Evolutionary conservation across 257 asterid genomes (phyloP).

Genomic region (Eustoma russellianum): DNA sequence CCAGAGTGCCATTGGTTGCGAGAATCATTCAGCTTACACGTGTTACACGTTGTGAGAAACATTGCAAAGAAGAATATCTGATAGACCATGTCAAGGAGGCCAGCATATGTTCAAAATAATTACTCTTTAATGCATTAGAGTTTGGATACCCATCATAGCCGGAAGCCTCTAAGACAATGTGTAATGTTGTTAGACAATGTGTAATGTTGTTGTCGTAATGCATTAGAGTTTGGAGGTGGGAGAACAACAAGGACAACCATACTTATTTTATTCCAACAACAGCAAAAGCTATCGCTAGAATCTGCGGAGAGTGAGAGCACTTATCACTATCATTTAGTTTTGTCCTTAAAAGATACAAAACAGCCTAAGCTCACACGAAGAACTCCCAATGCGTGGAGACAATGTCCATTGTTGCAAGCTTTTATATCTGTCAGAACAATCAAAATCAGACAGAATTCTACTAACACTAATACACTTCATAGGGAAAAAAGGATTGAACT

Average conservation of each 20-base stretch:
- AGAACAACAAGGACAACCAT: no score
- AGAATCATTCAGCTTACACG: slow-evolving; percentile 40
- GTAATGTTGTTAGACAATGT: no score
- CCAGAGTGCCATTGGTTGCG: slow-evolving; percentile 84
- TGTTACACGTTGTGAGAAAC: slow-evolving; percentile 56
- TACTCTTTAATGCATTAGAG: background rate
- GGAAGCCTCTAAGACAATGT: no score
- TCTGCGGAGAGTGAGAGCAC: no score
- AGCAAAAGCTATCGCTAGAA: no score
- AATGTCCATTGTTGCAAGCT: slow-evolving; percentile 60
- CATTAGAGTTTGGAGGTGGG: background rate
- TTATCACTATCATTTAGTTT: background rate
- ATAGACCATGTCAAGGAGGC: slow-evolving; percentile 35
- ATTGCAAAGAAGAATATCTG: slow-evolving; percentile 71
- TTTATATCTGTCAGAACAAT: slow-evolving; percentile 45
- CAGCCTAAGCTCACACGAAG: slow-evolving; percentile 96
- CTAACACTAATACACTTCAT: background rate
- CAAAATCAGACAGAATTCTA: background rate
- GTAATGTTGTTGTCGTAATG: no score
- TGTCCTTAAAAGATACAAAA: slow-evolving; percentile 53
- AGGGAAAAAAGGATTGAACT: no score
- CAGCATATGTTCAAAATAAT: background rate
- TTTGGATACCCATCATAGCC: background rate
- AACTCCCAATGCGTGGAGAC: slow-evolving; percentile 84
- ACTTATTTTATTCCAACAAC: no score